Evolutionary conservation across 1,139 yeast genomes (phyloP), one percentile per base, ranked within the genome.

Genomic region (Kodamaea suecica): DNA sequence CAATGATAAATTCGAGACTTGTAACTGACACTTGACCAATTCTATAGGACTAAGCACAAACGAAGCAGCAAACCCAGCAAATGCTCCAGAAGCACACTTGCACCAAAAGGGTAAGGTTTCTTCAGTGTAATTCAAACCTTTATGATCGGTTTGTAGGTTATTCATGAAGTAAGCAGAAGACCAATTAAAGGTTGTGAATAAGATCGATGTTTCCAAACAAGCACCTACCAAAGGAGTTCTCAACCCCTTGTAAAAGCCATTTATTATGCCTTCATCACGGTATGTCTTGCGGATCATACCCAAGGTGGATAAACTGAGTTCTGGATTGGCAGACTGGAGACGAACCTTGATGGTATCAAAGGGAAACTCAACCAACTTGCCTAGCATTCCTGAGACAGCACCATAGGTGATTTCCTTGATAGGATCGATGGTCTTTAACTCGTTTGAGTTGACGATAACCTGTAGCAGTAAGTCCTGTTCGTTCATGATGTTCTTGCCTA

Each of bases 311-410:
- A 12, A 21, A 11, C 17, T 11, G 6, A 14, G 26, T 4, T 15
- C 7, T 43, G 29, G 61, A 15, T 42, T 29, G 8, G 60, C 40
- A 1, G 95, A 78, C 58, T 90, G 97, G 23, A 90, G 67, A 37
- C 97, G 67, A 3, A 90, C 97, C 57, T 90, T 90, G 34, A 88
- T 74, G 1, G 97, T 90, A 53, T 90, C 97, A 48, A 90, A 86
- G 1, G 97, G 97, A 50, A 80, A 88, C 58, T 90, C 97, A 5
- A 90, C 75, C 23, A 84, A 53, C 53, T 90, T 90, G 3, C 96
- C 97, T 7, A 78, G 61, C 43, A 86, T 82, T 6, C 97, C 97
- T 1, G 97, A 65, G 3, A 69, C 50, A 3, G 80, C 78, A 8
- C 81, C 82, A 42, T 43, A 64, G 3, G 62, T 43, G 30, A 70